Percentiles rank a stretch among this genome's conserved stretches.
Conservation (phyloP, 257 asterid species). For the Lycium ferocissimum region DNA sequence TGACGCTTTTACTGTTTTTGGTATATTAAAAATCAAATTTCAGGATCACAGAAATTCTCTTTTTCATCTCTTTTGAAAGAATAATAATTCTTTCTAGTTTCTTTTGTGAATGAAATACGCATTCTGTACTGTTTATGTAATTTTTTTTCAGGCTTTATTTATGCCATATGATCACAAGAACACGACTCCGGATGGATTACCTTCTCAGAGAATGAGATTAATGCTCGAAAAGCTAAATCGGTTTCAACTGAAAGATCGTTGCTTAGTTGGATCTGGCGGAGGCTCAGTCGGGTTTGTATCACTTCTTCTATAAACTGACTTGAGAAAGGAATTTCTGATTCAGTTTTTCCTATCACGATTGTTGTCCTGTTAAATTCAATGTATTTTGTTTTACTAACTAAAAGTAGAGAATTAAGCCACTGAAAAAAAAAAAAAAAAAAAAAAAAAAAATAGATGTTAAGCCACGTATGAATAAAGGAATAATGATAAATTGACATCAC, state of each 20-base stretch:
- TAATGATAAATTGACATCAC: not conserved
- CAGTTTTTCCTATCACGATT: not conserved
- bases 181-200: slow-evolving; percentile 85
- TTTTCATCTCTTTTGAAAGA: not conserved
- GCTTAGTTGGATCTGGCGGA: slow-evolving; percentile 97
- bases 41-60: not conserved
- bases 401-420: not conserved
- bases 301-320: slow-evolving; percentile 23
- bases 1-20: not conserved
- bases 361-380: not conserved
- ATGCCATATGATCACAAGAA: slow-evolving; percentile 99
- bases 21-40: not conserved
- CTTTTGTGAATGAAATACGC: slow-evolving; percentile 22
- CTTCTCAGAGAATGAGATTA: slow-evolving; percentile 78
- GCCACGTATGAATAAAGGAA: not conserved
- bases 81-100: not conserved
- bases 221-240: slow-evolving; percentile 88
- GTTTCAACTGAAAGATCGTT: slow-evolving; percentile 76
- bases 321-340: not conserved
- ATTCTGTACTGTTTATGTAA: slow-evolving; percentile 29
- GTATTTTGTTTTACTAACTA: not conserved
- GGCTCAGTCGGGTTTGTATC: slow-evolving; percentile 95
- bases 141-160: slow-evolving; percentile 72
- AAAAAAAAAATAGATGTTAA: not conserved
- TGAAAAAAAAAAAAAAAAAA: not conserved